Evolutionary conservation across 2,329 filamentous ascomycete species (phyloP).

Genomic region (Tolypocladium album): DNA sequence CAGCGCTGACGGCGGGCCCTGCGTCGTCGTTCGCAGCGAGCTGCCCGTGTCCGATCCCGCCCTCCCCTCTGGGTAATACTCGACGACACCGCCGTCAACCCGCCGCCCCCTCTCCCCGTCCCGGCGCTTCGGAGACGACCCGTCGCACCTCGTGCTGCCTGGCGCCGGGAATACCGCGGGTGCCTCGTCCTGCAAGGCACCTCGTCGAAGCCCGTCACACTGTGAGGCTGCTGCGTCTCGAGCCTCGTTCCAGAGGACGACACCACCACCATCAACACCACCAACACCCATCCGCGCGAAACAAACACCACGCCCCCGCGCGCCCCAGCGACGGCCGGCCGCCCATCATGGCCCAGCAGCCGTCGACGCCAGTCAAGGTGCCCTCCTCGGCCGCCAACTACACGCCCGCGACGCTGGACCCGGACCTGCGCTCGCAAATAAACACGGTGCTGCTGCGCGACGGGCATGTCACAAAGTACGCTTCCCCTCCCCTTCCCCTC

Average conservation of each 20-base stretch:
- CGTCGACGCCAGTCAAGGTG: conserved; percentile 49
- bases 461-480: conserved; percentile 48
- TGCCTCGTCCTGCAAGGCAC: too few species aligned
- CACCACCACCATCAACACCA: not conserved
- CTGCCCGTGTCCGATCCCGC: too few species aligned
- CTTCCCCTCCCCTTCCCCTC: not conserved
- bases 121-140: not conserved
- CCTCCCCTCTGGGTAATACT: not conserved
- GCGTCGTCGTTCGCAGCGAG: too few species aligned
- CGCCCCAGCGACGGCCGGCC: not conserved
- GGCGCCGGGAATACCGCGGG: not conserved
- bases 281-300: not conserved
- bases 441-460: conserved; percentile 47
- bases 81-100: not conserved
- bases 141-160: not conserved
- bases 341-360: conserved; percentile 30
- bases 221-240: not conserved
- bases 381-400: conserved; percentile 48
- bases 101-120: not conserved
- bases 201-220: too few species aligned
- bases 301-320: too few species aligned
- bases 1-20: too few species aligned
- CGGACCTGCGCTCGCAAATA: conserved; percentile 51
- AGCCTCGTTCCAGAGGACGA: not conserved
- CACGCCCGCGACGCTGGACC: conserved; percentile 48